Base-by-base conservation (phyloP, 2,329 filamentous ascomycete genomes). In the Colletotrichum theobromicola region DNA sequence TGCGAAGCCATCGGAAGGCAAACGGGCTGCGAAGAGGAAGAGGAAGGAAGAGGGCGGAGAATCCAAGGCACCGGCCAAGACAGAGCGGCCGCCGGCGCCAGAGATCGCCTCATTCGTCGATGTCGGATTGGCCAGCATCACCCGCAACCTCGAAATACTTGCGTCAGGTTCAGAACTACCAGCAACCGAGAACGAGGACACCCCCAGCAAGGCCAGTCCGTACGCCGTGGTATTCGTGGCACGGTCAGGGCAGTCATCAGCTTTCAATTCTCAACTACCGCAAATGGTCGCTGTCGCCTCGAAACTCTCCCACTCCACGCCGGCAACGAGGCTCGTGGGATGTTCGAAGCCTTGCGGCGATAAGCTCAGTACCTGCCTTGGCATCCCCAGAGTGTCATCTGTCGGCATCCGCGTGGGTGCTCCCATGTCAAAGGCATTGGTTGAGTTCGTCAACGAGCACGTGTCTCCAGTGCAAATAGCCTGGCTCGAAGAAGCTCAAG, bases 121-220 rank as follows among this genome's bases (percentile, higher is more conserved):
- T 63, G 84, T 94, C 62, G 94, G 94, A 4, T 84, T 95, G 58
- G 90, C 92, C 77, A 87, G 85, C 72, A 91, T 94, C 72, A 92
- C 90, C 7, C 88, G 90, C 21, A 86, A 85, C 63, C 86, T 95
- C 4, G 72, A 72, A 60, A 67, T 46, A 42, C 72, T 72, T 30
- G 68, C 68, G 30, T 24, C 57, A 24, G 35, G 4, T 32, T 46
- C 28, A 15, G 88, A 92, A 75, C 80, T 82, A 24, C 78, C 83
- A 32, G 83, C 87, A 16, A 32, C 24, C 7, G 28, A 28, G 21
- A 10, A 28, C 63, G 13, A n/a, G 28, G 26, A 30, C 10, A 21
- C n/a, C 24, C 3, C 34, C 5, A 10, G 35, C 16, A n/a, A 42
- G 7, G 35, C 62, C 2, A 73, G 76, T 21, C 76, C 79, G 2